These are phyloP conservation scores for Gynandropsis gynandra DNA, from an alignment of 345 rosid genomes.

Conservation along the genomic window DNA sequence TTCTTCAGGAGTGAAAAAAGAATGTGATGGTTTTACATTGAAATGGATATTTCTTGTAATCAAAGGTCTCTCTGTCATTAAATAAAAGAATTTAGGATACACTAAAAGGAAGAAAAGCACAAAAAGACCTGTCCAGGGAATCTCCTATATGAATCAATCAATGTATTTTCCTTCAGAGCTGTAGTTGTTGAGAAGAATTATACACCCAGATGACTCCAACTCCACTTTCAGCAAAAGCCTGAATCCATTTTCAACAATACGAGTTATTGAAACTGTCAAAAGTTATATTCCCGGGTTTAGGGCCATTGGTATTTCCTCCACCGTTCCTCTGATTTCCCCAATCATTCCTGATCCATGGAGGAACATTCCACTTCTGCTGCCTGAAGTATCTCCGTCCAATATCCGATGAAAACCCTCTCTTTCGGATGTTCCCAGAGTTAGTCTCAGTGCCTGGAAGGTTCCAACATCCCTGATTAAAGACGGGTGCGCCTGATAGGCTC, in stretches of 20 bases:
- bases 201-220: slow-evolving; percentile 35
- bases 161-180: slow-evolving; percentile 30
- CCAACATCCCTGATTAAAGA: slow-evolving; percentile 26
- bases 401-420: slow-evolving; percentile 45
- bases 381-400: slow-evolving; percentile 68
- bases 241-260: slow-evolving; percentile 18
- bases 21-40: slow-evolving; percentile 20
- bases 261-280: slow-evolving; percentile 18
- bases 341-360: slow-evolving; percentile 58
- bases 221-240: slow-evolving; percentile 15
- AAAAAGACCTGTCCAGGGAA: slow-evolving; percentile 27
- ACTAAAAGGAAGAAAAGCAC: slow-evolving; percentile 30
- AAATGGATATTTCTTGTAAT: slow-evolving; percentile 13
- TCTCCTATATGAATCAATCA: slow-evolving; percentile 36
- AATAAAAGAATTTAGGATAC: slow-evolving; percentile 54
- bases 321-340: slow-evolving; percentile 30
- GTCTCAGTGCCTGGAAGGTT: slow-evolving; percentile 25
- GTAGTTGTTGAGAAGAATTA: slow-evolving; percentile 34
- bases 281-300: slow-evolving; percentile 27
- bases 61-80: slow-evolving; percentile 6
- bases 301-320: slow-evolving; percentile 21
- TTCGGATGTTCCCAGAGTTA: slow-evolving; percentile 34
- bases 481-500: slow-evolving; percentile 29
- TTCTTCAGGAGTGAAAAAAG: slow-evolving; percentile 19
- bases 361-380: slow-evolving; percentile 66